Percentiles rank a stretch among this genome's conserved stretches.
phyloP scores from a whole-genome alignment of 2,329 filamentous ascomycete genomes.

The Alternaria gaisen region DNA sequence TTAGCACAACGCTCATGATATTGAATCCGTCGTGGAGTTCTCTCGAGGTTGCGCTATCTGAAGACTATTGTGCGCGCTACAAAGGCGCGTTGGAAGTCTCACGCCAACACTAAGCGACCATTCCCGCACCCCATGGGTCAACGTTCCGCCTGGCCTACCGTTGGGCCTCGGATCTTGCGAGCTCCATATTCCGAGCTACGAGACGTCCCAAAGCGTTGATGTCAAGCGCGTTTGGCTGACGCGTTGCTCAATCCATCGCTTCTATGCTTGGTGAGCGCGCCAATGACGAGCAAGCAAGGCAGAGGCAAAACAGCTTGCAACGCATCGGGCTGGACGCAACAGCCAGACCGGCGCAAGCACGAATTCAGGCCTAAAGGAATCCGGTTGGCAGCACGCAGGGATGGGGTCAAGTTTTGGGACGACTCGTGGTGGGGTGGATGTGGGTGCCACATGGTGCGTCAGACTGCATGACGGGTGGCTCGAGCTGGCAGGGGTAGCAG shows the following conservation, averaged over 20 bases:
- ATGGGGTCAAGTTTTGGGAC: conserved; percentile 45
- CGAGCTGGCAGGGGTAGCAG: conserved; percentile 43
- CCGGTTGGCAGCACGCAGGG: conserved; percentile 27
- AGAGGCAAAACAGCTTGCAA: conserved; percentile 11
- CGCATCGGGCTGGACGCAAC: conserved; percentile 8
- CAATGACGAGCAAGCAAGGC: conserved; percentile 8
- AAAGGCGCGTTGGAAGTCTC: background rate
- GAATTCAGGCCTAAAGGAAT: background rate
- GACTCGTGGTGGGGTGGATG: conserved; percentile 34
- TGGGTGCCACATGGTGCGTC: conserved; percentile 49
- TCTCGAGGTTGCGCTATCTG: background rate
- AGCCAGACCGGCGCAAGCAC: background rate
- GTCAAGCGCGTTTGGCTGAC: conserved; percentile 14
- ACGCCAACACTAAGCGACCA: background rate
- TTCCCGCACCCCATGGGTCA: background rate
- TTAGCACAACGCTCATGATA: conserved; percentile 19
- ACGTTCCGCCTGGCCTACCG: background rate
- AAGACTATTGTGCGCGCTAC: background rate
- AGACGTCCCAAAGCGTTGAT: conserved; percentile 10
- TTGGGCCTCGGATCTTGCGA: background rate
- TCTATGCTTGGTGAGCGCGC: background rate
- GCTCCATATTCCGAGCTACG: background rate
- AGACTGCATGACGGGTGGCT: conserved; percentile 50
- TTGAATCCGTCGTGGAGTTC: background rate
- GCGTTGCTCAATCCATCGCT: conserved; percentile 12